Evolutionary conservation across 1,284 basidiomycete species (phyloP), one percentile per base, ranked within the genome.

Genomic region (Ganoderma lingzhi): DNA sequence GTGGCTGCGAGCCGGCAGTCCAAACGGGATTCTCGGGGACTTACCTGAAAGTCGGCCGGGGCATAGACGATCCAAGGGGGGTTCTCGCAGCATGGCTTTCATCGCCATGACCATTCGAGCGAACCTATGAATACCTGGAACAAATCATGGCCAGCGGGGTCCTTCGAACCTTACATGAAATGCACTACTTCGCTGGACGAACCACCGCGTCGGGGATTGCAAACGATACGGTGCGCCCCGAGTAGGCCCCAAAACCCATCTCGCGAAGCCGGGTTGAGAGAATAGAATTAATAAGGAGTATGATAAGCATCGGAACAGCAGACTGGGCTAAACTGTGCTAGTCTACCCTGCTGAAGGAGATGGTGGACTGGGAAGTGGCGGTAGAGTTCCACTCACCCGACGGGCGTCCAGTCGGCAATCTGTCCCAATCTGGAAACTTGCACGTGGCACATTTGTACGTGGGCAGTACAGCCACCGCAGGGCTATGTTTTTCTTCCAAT

Each of bases 261-360:
- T 39, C 9, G 9, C 17, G n/a, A 15, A 12, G 35, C 35, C 32
- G 19, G 19, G 9, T n/a, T 14, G 35, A 39, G 10, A 23, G 32
- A 19, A 10, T 10, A 10, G 62, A 63, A 10, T 9, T 51, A 17
- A 37, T 35, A 3, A 39, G 32, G 45, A 37, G 37, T 53, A 23
- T 44, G 64, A 59, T 59, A 39, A 59, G 64, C 64, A 59, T 48
- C 17, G 28, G 17, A 35, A 58, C 55, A 65, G 39, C n/a, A 45
- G 44, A 14, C 30, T 62, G 44, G 19, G 17, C 48, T 14, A 23
- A 23, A 51, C 45, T 48, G 45, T 6, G 23, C 19, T 5, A 17
- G 41, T 35, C 23, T 35, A 48, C 45, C 45, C 45, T 32, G 45
- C 62, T 39, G 32, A 19, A n/a, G 19, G 30, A 59, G 35, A n/a